Percentiles rank a stretch among this genome's conserved stretches.
Evolutionary conservation across 2,329 filamentous ascomycete species (phyloP).

Genomic region (Phaeosphaeriaceae sp.): DNA sequence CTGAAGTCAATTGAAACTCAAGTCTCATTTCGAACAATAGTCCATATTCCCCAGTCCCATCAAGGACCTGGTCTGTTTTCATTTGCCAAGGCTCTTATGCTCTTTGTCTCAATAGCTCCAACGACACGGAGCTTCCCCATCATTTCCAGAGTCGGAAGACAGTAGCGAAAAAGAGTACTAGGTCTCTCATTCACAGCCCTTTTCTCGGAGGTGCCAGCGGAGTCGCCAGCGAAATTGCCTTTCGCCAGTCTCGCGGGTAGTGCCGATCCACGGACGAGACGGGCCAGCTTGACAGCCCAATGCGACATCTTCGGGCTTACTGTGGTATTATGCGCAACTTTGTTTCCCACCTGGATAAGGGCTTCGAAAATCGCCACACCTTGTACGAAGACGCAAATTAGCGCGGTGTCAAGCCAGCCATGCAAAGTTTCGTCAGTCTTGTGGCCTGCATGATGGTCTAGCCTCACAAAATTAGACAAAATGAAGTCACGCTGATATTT

Average conservation of each 20-base stretch:
- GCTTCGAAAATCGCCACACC: neutral
- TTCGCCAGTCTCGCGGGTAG: neutral
- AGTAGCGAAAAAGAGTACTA: neutral
- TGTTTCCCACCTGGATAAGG: neutral
- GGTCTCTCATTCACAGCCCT: neutral
- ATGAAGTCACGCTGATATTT: neutral
- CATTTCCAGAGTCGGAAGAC: neutral
- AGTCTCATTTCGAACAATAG: neutral
- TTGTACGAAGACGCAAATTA: neutral
- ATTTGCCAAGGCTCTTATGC: neutral
- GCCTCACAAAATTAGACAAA: neutral
- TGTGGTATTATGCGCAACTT: neutral
- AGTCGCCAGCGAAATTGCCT: neutral
- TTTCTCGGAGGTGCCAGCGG: neutral
- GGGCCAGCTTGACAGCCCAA: neutral
- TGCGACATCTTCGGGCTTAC: neutral
- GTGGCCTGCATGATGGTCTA: neutral
- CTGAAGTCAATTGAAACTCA: neutral
- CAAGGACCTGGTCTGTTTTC: neutral
- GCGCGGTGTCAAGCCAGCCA: neutral
- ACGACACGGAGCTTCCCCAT: neutral
- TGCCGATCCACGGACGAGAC: neutral
- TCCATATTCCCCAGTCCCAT: too few relatives aligned
- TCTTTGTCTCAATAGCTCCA: neutral
- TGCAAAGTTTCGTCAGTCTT: neutral